These are phyloP conservation scores for Podospora pseudopauciseta DNA, from an alignment of 495 filamentous ascomycete genomes.

Conservation along the genomic window DNA sequence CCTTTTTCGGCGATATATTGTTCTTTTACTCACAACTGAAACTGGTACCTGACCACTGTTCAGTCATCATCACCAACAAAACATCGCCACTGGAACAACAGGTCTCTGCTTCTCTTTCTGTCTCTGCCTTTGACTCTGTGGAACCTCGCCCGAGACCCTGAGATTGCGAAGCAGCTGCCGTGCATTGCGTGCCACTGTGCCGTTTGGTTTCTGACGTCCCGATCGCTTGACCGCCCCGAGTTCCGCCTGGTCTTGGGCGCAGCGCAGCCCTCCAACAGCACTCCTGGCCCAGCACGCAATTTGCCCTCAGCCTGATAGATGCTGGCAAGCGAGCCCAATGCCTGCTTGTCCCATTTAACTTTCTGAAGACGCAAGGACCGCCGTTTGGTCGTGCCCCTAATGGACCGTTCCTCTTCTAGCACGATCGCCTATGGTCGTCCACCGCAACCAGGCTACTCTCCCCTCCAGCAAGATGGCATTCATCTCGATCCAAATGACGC, in stretches of 20 bases:
- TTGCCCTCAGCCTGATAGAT: constrained; percentile 25
- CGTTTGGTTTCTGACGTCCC: constrained; percentile 4
- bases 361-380: constrained; percentile 28
- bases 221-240: constrained; percentile 23
- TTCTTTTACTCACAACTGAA: background rate
- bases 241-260: constrained; percentile 13
- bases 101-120: background rate
- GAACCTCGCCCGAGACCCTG: background rate
- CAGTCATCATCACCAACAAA: no score
- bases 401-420: constrained; percentile 25
- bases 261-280: constrained; percentile 14
- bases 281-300: constrained; percentile 35
- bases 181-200: constrained; percentile 10
- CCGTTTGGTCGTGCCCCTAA: constrained; percentile 21
- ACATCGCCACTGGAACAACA: no score
- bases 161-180: constrained; percentile 3
- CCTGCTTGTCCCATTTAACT: constrained; percentile 29
- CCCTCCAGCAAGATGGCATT: constrained; percentile 28
- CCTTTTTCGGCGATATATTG: background rate
- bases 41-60: no score
- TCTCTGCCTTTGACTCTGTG: background rate
- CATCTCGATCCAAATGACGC: constrained; percentile 26
- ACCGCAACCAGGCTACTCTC: constrained; percentile 13
- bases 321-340: constrained; percentile 32
- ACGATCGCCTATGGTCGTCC: constrained; percentile 23